Base-by-base conservation (phyloP, 2,329 filamentous ascomycete genomes). In the Fusarium continuum region DNA sequence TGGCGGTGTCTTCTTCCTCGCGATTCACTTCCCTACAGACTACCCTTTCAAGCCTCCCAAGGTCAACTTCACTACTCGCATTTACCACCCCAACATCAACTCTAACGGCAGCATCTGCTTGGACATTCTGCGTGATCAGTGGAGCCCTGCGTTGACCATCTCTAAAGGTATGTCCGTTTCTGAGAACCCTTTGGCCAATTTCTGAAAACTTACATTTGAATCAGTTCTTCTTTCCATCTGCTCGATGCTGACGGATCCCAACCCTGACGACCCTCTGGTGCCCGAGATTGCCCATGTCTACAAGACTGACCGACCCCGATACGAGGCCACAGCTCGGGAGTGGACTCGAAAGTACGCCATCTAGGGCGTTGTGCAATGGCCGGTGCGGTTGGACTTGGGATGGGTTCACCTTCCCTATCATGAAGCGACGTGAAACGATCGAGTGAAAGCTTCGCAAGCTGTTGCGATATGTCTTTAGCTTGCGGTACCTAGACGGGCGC, bases 21-120 rank as follows among this genome's bases (percentile, higher is more conserved):
- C 91, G 72, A 99, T 99, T 77, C 93, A 97, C 83, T 98, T 99
- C 86, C 95, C 95, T 71, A 99, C 95, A 85, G 95, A 99, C 85
- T 99, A 99, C 82, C 95, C 95, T 35, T 99, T 99, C 87, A 99
- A 99, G 90, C 95, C 95, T 65, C 95, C 95, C 72, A 99, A 99
- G 88, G 93, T 99, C 82, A 97, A 97, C 90, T 99, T 99, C 87
- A 98, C 93, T 73, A 99, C 95, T 68, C 91, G 94, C 77, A 98
- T 99, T 84, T 99, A 99, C 80, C 95, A 99, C 83, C 95, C 95
- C 74, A 99, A 99, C 83, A 99, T 99, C 92, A 99, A 99, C 88
- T 96, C 92, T 71, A 98, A 98, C 80, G 95, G 95, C 80, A 97
- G 93, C 81, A 99, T 99, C 81, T 99, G 95, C 80, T 83, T 99